Base-by-base conservation (phyloP, 1,284 basidiomycete species). In the Lentinula novae-zelandiae region DNA sequence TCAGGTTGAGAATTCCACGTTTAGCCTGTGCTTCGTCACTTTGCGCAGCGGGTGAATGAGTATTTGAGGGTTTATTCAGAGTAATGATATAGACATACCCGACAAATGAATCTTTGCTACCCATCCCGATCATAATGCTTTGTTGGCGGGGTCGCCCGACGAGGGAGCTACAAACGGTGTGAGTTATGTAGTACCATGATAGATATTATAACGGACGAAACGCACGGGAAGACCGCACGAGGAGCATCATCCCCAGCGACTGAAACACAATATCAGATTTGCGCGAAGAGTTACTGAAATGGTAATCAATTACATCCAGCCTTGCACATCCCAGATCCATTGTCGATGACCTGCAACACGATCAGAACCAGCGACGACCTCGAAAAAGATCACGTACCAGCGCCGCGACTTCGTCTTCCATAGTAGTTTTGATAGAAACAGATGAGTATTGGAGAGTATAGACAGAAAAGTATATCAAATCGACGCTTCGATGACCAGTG, bases 301-400 rank as follows among this genome's bases (percentile, higher is more conserved):
- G 50, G 20, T 4, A n/a, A 42, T 38, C n/a, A 48, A 42, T 13
- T 56, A 56, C 61, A 62, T 55, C 61, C 61, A 31, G 61, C 60
- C 48, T 61, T 58, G 48, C 62, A 63, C 62, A 63, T 63, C 50
- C 62, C 62, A 15, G 62, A 63, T 52, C 62, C 62, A 61, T 63
- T 63, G 38, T 63, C 62, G 46, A 63, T 58, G 27, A 63, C 62
- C 62, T 63, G 42, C 2, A 44, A 34, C 13, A 36, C 10, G 34
- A 46, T 36, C 1, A 57, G 46, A 56, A 40, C 27, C 13, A 5
- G 6, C 17, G 34, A 27, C 8, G 13, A 33, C 12, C 9, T 44
- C 4, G 6, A 12, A 38, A 12, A 50, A 34, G 8, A 13, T 34
- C 46, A 20, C 44, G 9, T 22, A 62, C 61, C 17, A 62, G 38